A percentile compares a stretch with the other conserved stretches of the same genome.
These are phyloP conservation scores for Gonapodya prolifera DNA, from an alignment of 192 early-diverging fungal genomes.

Conservation along the genomic window DNA sequence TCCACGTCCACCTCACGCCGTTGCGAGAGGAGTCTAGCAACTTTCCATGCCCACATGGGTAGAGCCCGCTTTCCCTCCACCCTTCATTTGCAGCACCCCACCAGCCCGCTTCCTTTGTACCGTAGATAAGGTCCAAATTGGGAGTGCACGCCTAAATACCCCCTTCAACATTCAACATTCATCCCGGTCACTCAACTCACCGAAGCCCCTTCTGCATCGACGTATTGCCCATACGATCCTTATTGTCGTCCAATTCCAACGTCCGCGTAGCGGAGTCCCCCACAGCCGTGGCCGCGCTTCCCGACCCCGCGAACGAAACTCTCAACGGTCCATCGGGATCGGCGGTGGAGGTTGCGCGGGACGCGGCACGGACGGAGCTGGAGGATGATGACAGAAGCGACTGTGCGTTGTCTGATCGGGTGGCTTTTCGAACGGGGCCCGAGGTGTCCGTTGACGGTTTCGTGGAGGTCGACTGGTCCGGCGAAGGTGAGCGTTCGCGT, in stretches of 20 bases:
- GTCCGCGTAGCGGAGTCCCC: neutral
- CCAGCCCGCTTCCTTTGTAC: neutral
- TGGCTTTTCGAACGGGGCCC: neutral
- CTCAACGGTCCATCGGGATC: neutral
- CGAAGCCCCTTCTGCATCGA: slow-evolving; percentile 1
- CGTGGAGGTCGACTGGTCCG: neutral
- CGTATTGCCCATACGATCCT: neutral
- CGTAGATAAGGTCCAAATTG: neutral
- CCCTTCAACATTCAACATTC: too few relatives aligned
- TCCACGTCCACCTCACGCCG: neutral
- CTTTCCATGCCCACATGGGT: too few relatives aligned
- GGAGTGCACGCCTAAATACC: too few relatives aligned
- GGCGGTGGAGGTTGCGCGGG: neutral
- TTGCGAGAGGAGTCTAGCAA: too few relatives aligned
- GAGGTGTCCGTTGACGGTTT: neutral
- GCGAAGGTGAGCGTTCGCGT: neutral
- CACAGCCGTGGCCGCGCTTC: neutral
- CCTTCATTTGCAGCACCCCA: too few relatives aligned
- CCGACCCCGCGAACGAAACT: neutral
- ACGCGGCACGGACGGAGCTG: neutral
- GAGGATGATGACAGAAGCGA: neutral
- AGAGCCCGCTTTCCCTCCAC: too few relatives aligned
- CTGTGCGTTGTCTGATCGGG: neutral
- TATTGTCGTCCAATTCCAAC: slow-evolving; percentile 1
- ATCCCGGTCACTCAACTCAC: too few relatives aligned